A percentile compares a stretch with the other conserved stretches of the same genome.
phyloP scores from a whole-genome alignment of 2,329 filamentous ascomycete genomes.

The Didymella sp. region DNA sequence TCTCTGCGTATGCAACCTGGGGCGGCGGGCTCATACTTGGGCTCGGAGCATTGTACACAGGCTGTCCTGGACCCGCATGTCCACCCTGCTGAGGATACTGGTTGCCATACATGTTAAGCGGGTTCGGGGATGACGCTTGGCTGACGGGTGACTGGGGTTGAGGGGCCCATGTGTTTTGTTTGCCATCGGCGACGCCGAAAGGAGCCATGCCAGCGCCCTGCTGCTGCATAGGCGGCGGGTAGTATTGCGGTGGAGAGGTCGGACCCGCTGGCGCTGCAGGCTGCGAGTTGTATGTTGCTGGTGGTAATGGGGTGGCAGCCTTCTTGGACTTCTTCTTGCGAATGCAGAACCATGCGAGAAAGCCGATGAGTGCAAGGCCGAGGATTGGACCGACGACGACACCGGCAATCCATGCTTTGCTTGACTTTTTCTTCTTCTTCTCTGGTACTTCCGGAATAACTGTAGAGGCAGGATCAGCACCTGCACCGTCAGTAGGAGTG shows the following conservation, averaged over 20 bases:
- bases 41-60: conserved; percentile 19
- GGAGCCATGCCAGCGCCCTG: conserved; percentile 22
- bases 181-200: conserved; percentile 24
- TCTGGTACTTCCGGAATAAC: not conserved
- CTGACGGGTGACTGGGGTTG: conserved; percentile 23
- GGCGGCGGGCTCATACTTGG: conserved; percentile 22
- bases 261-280: not conserved
- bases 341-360: conserved; percentile 27
- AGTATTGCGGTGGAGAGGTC: conserved; percentile 26
- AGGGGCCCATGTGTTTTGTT: conserved; percentile 26
- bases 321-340: conserved; percentile 28
- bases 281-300: conserved; percentile 16
- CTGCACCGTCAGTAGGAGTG: not conserved
- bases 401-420: conserved; percentile 43
- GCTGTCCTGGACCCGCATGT: conserved; percentile 16
- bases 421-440: conserved; percentile 19
- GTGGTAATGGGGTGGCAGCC: conserved; percentile 11
- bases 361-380: conserved; percentile 30
- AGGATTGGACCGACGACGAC: conserved; percentile 35
- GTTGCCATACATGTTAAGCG: conserved; percentile 1
- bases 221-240: conserved; percentile 28
- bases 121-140: conserved; percentile 13
- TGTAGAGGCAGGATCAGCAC: conserved; percentile 4
- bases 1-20: conserved; percentile 20
- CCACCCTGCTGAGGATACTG: conserved; percentile 27